phyloP scores from a whole-genome alignment of 441 rosid genomes.

The Erodium chrysanthum region DNA sequence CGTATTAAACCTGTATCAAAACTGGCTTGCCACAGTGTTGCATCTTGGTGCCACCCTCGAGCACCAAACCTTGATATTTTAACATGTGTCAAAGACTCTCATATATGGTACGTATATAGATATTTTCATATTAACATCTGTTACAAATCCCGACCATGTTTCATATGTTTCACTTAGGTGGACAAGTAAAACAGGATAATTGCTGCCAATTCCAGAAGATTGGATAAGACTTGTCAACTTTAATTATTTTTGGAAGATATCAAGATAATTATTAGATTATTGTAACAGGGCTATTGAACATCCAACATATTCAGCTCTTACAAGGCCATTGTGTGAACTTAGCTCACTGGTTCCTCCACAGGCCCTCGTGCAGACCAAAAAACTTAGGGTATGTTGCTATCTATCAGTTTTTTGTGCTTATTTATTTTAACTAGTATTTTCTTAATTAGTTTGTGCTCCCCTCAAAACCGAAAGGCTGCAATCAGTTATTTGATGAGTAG shows the following conservation, averaged over 20 bases:
- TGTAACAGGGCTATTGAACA: conserved; percentile 90
- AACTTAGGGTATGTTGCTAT: conserved; percentile 64
- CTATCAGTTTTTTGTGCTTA: conserved; percentile 15
- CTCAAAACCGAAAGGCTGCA: not conserved
- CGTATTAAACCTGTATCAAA: conserved; percentile 92
- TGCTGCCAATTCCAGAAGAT: too few relatives aligned
- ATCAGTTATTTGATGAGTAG: too few relatives aligned
- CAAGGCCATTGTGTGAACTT: conserved; percentile 96
- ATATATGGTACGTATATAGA: conserved; percentile 41
- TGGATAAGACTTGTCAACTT: not conserved
- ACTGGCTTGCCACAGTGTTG: conserved; percentile 91
- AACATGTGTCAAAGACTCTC: conserved; percentile 95
- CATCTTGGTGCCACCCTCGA: conserved; percentile 99
- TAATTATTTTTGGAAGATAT: conserved; percentile 5
- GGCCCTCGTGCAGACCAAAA: conserved; percentile 73
- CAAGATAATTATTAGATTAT: conserved; percentile 11
- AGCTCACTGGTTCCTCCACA: conserved; percentile 88
- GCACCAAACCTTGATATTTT: conserved; percentile 97
- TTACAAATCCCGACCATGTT: too few relatives aligned
- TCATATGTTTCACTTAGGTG: too few relatives aligned
- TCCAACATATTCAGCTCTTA: conserved; percentile 92
- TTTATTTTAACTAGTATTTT: not conserved
- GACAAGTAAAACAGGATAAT: too few relatives aligned
- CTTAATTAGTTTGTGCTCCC: not conserved
- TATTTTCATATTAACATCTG: not conserved